Evolutionary conservation across 2,329 filamentous ascomycete genomes (phyloP), one percentile per base, ranked within the genome.

Genomic region (Beauveria sp.): DNA sequence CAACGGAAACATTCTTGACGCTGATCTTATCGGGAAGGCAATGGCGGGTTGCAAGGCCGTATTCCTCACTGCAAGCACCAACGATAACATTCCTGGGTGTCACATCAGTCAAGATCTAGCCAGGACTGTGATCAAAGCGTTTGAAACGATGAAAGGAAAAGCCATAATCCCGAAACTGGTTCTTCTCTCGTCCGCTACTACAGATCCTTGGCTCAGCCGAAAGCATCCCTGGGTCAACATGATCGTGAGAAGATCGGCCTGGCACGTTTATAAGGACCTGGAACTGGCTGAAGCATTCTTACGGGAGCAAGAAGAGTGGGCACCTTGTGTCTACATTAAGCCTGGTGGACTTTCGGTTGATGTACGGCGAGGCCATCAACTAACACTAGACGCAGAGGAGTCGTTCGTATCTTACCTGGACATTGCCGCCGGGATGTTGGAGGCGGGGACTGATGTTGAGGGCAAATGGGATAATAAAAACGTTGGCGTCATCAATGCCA

Each of bases 391-490:
- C 49, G 67, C 74, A 9, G 67, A 78, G 58, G 69, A 77, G 58
- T 73, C 68, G 5, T 73, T 73, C 42, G 28, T 81, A 2, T 72
- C 68, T 18, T 61, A 61, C 26, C 30, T 61, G 14, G 58, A 61
- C 40, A 24, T 61, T 8, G 26, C 59, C 18, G 78, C 75, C 1
- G 78, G 66, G 1, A 82, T 82, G 79, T 70, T 81, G 20, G 79
- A 82, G 66, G 74, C 74, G 7, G 77, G 73, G 0, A 70, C 76
- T 30, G 72, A 73, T 50, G 61, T 63, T 10, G 67, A 71, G 3
- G 69, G 69, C 3, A 58, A 60, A 1, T 72, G 69, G 42, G 67
- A 71, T 38, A 58, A 55, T 22, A 62, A 57, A 54, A 69, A 68
- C 62, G 67, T 71, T 14, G 34, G 51, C 22, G 52, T 61, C n/a